Conservation (phyloP, 495 filamentous ascomycete species). For the Chaetomidium leptoderma region DNA sequence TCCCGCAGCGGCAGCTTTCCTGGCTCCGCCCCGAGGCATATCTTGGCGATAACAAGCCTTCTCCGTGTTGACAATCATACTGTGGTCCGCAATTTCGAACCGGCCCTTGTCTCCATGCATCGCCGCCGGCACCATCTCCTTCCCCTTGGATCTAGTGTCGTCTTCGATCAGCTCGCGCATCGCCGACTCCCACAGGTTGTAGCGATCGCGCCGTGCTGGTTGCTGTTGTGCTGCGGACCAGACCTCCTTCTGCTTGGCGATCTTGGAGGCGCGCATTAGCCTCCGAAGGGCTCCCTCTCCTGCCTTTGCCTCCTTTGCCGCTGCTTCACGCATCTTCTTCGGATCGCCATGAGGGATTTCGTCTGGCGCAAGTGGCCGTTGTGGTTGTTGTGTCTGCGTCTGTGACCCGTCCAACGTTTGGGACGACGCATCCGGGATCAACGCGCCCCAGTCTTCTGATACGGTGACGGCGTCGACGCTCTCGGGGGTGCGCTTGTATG, state of each 20-base stretch:
- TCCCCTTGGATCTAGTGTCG: constrained; percentile 56
- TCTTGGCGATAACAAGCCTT: constrained; percentile 34
- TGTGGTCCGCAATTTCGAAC: constrained; percentile 46
- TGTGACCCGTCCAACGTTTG: constrained; percentile 17
- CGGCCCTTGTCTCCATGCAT: constrained; percentile 30
- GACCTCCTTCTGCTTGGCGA: constrained; percentile 48
- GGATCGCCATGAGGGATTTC: constrained; percentile 35
- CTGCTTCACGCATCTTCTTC: constrained; percentile 41
- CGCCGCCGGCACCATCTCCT: constrained; percentile 64
- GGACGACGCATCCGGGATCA: constrained; percentile 16
- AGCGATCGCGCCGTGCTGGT: constrained; percentile 32
- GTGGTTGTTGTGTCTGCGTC: constrained; percentile 8
- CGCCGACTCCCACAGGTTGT: constrained; percentile 41
- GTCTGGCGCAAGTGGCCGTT: constrained; percentile 29
- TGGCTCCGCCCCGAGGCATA: constrained; percentile 27
- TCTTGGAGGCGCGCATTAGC: constrained; percentile 45
- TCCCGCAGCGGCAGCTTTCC: constrained; percentile 15
- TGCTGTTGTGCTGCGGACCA: constrained; percentile 36
- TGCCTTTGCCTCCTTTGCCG: constrained; percentile 43
- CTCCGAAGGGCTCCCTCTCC: constrained; percentile 43
- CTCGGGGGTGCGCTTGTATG: constrained; percentile 44
- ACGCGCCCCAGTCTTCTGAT: constrained; percentile 24
- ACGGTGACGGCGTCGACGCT: constrained; percentile 27
- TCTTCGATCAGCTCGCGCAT: constrained; percentile 41
- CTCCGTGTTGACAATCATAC: constrained; percentile 46